Evolutionary conservation across 805 yeast species (phyloP).

Genomic region (Grigorovia humatica): DNA sequence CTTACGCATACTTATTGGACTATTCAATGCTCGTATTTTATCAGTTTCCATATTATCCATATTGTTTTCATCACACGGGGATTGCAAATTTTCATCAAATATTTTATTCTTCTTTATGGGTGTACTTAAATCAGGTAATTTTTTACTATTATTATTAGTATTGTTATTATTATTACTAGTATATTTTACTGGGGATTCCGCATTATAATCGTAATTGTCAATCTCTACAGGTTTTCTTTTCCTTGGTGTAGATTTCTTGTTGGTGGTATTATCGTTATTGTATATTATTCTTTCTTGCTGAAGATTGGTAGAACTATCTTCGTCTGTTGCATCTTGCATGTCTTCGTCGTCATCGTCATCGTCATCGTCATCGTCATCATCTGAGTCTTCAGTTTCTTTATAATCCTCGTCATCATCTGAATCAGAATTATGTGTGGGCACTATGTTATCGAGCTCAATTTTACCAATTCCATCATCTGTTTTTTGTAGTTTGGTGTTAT

Average conservation of each 20-base stretch:
- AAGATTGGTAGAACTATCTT: not conserved
- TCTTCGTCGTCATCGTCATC: constrained; percentile 11
- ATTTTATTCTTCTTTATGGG: constrained; percentile 18
- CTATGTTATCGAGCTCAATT: constrained; percentile 22
- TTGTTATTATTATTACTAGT: not conserved
- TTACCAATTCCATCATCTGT: constrained; percentile 11
- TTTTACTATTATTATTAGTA: not conserved
- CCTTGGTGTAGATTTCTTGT: constrained; percentile 10
- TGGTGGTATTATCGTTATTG: not conserved
- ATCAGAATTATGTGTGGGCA: constrained; percentile 16
- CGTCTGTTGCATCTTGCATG: constrained; percentile 2
- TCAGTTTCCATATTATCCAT: constrained; percentile 1
- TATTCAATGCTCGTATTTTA: constrained; percentile 10
- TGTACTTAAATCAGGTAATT: constrained; percentile 8
- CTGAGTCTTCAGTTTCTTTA: constrained; percentile 16
- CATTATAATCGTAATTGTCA: constrained; percentile 20
- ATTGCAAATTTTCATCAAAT: constrained; percentile 4
- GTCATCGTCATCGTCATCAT: constrained; percentile 9
- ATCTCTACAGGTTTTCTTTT: constrained; percentile 23
- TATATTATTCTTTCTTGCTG: constrained; percentile 1
- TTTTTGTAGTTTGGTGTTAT: not conserved
- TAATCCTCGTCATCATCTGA: constrained; percentile 4
- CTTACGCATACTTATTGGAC: constrained; percentile 5
- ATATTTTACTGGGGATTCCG: not conserved
- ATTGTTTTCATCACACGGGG: constrained; percentile 5